These are phyloP conservation scores for Pestalotiopsis sp. DNA, from an alignment of 2,329 filamentous ascomycete species.

Conservation along the genomic window DNA sequence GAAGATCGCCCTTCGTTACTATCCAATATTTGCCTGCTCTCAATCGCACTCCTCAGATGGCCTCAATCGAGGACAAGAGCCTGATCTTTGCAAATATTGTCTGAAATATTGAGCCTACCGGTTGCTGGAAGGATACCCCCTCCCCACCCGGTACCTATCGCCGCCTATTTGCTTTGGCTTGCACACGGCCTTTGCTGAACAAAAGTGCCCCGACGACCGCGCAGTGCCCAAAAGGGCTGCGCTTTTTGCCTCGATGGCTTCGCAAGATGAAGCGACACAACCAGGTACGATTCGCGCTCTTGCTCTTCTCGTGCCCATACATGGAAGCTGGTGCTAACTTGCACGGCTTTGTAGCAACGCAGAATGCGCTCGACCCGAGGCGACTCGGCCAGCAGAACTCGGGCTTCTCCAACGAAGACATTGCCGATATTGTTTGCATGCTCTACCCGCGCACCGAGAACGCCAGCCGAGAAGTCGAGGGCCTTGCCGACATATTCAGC, in stretches of 20 bases:
- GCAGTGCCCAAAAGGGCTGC: background rate
- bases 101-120: background rate
- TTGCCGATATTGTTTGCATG: slow-evolving; percentile 86
- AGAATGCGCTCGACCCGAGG: slow-evolving; percentile 78
- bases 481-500: slow-evolving; percentile 46
- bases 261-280: slow-evolving; percentile 29
- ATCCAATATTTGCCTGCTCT: slow-evolving; percentile 6
- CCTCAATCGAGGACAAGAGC: background rate
- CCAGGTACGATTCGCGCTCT: slow-evolving; percentile 25
- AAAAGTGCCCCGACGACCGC: slow-evolving; percentile 9
- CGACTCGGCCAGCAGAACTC: slow-evolving; percentile 79
- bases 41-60: background rate
- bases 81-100: background rate
- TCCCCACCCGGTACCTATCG: slow-evolving; percentile 7
- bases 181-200: background rate
- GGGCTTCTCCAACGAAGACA: slow-evolving; percentile 77
- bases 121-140: background rate
- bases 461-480: slow-evolving; percentile 69
- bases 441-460: slow-evolving; percentile 75
- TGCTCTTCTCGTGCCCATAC: background rate
- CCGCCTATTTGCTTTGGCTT: background rate
- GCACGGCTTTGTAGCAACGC: slow-evolving; percentile 58
- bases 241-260: slow-evolving; percentile 25
- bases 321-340: slow-evolving; percentile 10
- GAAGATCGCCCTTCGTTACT: slow-evolving; percentile 3